Conservation (phyloP, 1,139 yeast species). For the Saccharomycopsis hybrid region DNA sequence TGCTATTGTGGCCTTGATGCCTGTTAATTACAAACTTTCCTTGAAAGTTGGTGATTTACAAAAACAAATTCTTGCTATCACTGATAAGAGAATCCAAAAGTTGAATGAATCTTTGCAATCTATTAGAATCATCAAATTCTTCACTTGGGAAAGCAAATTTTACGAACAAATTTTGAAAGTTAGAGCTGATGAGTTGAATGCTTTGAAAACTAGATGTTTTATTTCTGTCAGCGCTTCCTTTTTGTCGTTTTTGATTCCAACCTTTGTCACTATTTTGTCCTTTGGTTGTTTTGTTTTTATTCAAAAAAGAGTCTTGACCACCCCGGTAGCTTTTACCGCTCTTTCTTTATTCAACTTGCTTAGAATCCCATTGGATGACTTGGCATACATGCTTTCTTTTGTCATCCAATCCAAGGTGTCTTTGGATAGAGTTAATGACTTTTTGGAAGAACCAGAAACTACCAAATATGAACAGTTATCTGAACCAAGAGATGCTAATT, state of each 20-base stretch:
- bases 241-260: slow-evolving; percentile 77
- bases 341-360: slow-evolving; percentile 77
- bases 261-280: slow-evolving; percentile 69
- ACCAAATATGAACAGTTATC: slow-evolving; percentile 73
- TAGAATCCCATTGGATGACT: slow-evolving; percentile 80
- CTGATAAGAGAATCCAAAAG: slow-evolving; percentile 88
- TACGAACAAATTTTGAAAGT: slow-evolving; percentile 62
- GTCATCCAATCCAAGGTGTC: slow-evolving; percentile 88
- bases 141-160: slow-evolving; percentile 93
- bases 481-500: slow-evolving; percentile 44
- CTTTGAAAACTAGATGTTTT: slow-evolving; percentile 52
- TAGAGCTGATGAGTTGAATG: slow-evolving; percentile 63
- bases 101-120: slow-evolving; percentile 91
- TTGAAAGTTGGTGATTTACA: slow-evolving; percentile 58
- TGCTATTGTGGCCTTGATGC: slow-evolving; percentile 58
- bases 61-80: slow-evolving; percentile 65
- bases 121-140: slow-evolving; percentile 87
- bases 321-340: slow-evolving; percentile 90
- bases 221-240: slow-evolving; percentile 64
- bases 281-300: slow-evolving; percentile 74
- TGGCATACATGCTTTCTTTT: slow-evolving; percentile 80
- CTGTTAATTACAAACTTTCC: slow-evolving; percentile 68
- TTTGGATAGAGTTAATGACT: slow-evolving; percentile 46
- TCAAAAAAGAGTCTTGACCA: slow-evolving; percentile 67
- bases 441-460: slow-evolving; percentile 43